Evolutionary conservation across 495 filamentous ascomycete genomes (phyloP), one percentile per base, ranked within the genome.

Genomic region (Amorphotheca resinae): DNA sequence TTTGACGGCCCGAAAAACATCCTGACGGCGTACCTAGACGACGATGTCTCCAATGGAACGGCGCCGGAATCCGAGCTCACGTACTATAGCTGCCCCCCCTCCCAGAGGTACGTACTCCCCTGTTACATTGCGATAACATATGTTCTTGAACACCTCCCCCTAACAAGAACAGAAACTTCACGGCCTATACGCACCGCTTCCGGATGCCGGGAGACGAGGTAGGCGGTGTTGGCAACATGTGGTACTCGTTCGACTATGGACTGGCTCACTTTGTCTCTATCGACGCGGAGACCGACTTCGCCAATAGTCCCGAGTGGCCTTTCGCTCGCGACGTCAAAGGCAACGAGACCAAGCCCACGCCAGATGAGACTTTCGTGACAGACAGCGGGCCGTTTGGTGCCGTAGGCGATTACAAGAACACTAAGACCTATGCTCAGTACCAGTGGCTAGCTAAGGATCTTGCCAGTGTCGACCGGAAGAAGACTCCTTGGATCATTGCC

Each of bases 221-320:
- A 3, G 66, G 65, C 1, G 59, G 59, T 2, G 62, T 65, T 1
- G 52, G 60, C 9, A 73, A 69, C 60, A 72, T 76, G 57, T 76
- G 72, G 72, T 76, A 76, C 54, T 72, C 68, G 1, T 76, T 73
- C 54, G 69, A 76, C 35, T 68, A 73, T 43, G 72, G 72, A 42
- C 61, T 70, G 54, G 70, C 59, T 0, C 70, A 76, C 52, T 59
- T 69, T 35, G 53, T 68, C 26, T 59, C 65, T 58, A 61, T 74
- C 46, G 58, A 74, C 50, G 68, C 60, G 5, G 70, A 74, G 38
- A 75, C 72, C 14, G 72, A 76, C 50, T 48, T 52, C 37, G 37
- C 48, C 23, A 40, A 54, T 37, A 47, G 41, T 20, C 55, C 55
- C 23, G 62, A 65, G 31, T 66, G 53, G 56, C 58, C 62, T 28